Base-by-base conservation (phyloP, 2,329 filamentous ascomycete species). In the Parasarocladium wereldwijsianum region DNA sequence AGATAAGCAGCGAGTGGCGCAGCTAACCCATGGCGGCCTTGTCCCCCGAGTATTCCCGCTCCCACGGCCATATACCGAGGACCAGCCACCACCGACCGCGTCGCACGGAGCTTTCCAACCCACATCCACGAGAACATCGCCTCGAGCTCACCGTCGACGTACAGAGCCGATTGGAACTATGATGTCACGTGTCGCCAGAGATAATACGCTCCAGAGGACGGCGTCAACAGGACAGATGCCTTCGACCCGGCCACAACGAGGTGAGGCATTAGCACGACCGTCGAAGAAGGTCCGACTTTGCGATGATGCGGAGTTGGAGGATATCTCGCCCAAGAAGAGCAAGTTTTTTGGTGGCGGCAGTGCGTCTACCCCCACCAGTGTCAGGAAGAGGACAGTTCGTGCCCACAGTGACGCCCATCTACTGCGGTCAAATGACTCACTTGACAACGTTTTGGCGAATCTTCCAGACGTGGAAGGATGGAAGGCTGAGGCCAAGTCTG, bases 231-330 rank as follows among this genome's bases (percentile, higher is more conserved):
- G n/a, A n/a, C n/a, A n/a, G n/a, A n/a, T n/a, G n/a, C n/a, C n/a
- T n/a, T n/a, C n/a, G n/a, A n/a, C n/a, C n/a, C n/a, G n/a, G n/a
- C 32, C 32, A 35, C 19, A 36, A 40, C 16, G 28, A 17, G 32
- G 38, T 12, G 47, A 53, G 16, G 22, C 39, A 32, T 26, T 35
- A n/a, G 40, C 27, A 20, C 40, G 66, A 29, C 68, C 69, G 14
- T 57, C 57, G 31, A 74, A 74, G 52, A 73, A 73, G 46, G 60
- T 60, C 23, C 62, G 67, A 21, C 46, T 73, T 6, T 70, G 64
- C 34, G 54, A 62, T 4, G 61, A 69, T 24, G 39, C 39, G 6
- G 50, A 44, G 8, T 34, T 41, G 3, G 42, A 41, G n/a, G 46
- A 49, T 14, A 46, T 45, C 13, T 51, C 48, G 11, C 46, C 52